A percentile compares a stretch with the other conserved stretches of the same genome.
phyloP scores from a whole-genome alignment of 441 rosid genomes.

The Arabidopsis hybrid region DNA sequence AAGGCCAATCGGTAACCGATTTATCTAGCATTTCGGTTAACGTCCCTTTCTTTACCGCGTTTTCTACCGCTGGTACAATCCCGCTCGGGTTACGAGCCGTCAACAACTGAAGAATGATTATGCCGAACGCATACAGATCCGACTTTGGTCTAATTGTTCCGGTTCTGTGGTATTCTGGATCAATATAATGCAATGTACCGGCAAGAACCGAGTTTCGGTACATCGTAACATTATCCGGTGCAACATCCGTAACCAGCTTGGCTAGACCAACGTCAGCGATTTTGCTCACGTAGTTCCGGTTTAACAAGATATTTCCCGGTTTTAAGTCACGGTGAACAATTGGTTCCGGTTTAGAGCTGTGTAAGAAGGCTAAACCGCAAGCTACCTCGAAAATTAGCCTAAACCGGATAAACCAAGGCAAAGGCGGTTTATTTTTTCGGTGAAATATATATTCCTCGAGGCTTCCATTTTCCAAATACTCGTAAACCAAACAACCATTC shows the following conservation, averaged over 20 bases:
- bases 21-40: constrained; percentile 63
- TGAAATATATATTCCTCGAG: constrained; percentile 70
- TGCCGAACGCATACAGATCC: constrained; percentile 80
- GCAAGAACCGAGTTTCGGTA: constrained; percentile 71
- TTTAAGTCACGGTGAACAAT: constrained; percentile 89
- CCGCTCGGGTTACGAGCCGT: constrained; percentile 66
- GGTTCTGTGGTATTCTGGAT: constrained; percentile 88
- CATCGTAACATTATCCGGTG: constrained; percentile 76
- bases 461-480: constrained; percentile 90
- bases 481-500: constrained; percentile 81
- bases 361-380: constrained; percentile 86
- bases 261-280: constrained; percentile 90
- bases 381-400: constrained; percentile 77
- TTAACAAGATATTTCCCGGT: constrained; percentile 81
- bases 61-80: constrained; percentile 59
- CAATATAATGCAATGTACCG: constrained; percentile 84
- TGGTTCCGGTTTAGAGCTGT: constrained; percentile 94
- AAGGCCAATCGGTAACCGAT: constrained; percentile 80
- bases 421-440: constrained; percentile 64
- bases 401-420: constrained; percentile 90
- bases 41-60: constrained; percentile 61
- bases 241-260: constrained; percentile 70
- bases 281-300: constrained; percentile 78
- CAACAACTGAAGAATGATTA: constrained; percentile 71
- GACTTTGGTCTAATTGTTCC: constrained; percentile 91